These are phyloP conservation scores for Candida golubevii DNA, from an alignment of 805 yeast genomes.

Conservation along the genomic window DNA sequence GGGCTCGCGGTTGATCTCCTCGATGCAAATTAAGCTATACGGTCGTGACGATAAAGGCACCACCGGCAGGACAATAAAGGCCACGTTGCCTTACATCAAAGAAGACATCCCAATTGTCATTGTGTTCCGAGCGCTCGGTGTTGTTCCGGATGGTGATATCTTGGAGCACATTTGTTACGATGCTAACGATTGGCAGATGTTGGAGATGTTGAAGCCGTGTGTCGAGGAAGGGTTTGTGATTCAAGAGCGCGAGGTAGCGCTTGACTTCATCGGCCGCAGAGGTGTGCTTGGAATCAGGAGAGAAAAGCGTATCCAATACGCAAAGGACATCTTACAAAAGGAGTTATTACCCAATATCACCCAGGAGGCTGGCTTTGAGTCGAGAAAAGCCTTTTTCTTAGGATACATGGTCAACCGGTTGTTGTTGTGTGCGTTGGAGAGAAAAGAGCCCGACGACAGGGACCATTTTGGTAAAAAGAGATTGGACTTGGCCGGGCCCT, in stretches of 20 bases:
- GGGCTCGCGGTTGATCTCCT: slow-evolving; percentile 91
- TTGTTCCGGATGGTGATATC: slow-evolving; percentile 98
- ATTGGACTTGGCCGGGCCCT: slow-evolving; percentile 97
- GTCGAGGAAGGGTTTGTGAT: slow-evolving; percentile 98
- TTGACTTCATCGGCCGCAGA: slow-evolving; percentile 98
- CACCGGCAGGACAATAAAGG: slow-evolving; percentile 80
- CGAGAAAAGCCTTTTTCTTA: slow-evolving; percentile 92
- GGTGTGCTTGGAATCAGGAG: slow-evolving; percentile 93
- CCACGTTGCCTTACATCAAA: slow-evolving; percentile 93
- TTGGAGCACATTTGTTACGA: slow-evolving; percentile 97
- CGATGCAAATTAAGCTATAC: slow-evolving; percentile 88
- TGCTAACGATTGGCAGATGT: slow-evolving; percentile 98
- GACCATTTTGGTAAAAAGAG: slow-evolving; percentile 99
- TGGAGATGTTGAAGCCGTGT: slow-evolving; percentile 98
- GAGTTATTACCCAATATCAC: slow-evolving; percentile 97
- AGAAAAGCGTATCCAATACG: slow-evolving; percentile 97
- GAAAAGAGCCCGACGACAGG: slow-evolving; percentile 98
- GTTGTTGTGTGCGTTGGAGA: slow-evolving; percentile 90
- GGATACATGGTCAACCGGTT: slow-evolving; percentile 98
- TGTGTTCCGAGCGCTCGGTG: slow-evolving; percentile 96
- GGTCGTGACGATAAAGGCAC: slow-evolving; percentile 74
- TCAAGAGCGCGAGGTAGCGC: slow-evolving; percentile 96
- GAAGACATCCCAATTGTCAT: slow-evolving; percentile 96
- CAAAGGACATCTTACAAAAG: slow-evolving; percentile 92
- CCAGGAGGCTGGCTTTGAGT: slow-evolving; percentile 94